Evolutionary conservation across 192 early-diverging fungal genomes (phyloP).

Genomic region (Neocallimastix lanati): DNA sequence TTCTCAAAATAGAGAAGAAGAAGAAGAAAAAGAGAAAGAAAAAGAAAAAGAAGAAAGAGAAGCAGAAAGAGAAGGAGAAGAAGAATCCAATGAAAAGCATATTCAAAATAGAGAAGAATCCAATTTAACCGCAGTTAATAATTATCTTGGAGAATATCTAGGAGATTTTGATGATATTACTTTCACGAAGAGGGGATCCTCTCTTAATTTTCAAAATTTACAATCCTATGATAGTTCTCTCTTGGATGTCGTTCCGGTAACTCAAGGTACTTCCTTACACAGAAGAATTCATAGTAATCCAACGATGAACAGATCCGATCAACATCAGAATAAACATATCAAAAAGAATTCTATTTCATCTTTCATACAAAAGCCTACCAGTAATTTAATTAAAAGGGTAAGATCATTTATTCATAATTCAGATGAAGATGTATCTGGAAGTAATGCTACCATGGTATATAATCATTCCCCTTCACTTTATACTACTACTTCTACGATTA

Average conservation of each 20-base stretch:
- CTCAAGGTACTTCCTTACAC: neutral
- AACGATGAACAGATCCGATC: too few relatives aligned
- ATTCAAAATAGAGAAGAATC: neutral
- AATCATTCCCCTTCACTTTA: neutral
- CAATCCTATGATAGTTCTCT: neutral
- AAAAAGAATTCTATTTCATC: neutral
- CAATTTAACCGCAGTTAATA: neutral
- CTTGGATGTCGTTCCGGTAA: neutral
- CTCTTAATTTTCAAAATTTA: neutral
- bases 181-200: neutral
- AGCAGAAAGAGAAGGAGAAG: too few relatives aligned
- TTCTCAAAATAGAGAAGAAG: neutral
- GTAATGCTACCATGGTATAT: too few relatives aligned
- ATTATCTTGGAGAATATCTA: neutral
- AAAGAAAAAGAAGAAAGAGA: too few relatives aligned
- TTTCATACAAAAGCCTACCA: neutral
- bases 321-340: neutral
- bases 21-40: too few relatives aligned
- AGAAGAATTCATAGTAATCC: neutral
- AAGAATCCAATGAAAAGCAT: too few relatives aligned
- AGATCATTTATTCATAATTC: neutral
- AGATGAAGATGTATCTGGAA: neutral
- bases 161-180: neutral
- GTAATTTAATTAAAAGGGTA: neutral
- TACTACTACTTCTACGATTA: neutral